A percentile compares a stretch with the other conserved stretches of the same genome.
These are phyloP conservation scores for Lipomyces mesembrius DNA, from an alignment of 805 yeast genomes.

Conservation along the genomic window DNA sequence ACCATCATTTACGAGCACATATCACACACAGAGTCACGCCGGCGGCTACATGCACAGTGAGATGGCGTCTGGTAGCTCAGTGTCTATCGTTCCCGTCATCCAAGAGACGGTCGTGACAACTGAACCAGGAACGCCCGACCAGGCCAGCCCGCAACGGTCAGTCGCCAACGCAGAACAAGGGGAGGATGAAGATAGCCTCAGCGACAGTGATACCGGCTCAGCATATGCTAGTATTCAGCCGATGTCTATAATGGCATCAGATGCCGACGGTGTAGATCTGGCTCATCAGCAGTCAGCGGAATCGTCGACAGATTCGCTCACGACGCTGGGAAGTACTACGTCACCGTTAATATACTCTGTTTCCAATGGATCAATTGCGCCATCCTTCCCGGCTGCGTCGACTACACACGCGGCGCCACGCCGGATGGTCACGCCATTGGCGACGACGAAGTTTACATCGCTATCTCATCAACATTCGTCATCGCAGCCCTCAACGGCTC, in stretches of 20 bases:
- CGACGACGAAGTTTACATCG: conserved; percentile 32
- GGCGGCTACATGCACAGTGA: neutral
- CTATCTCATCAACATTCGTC: conserved; percentile 11
- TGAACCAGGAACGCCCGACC: conserved; percentile 1
- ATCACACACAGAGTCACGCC: neutral
- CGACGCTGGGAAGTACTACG: conserved; percentile 9
- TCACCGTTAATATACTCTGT: neutral
- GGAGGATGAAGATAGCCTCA: conserved; percentile 3
- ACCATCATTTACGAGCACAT: conserved; percentile 28
- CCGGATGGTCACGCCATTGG: conserved; percentile 17
- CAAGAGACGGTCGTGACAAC: conserved; percentile 7
- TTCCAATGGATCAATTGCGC: conserved; percentile 8
- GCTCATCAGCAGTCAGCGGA: conserved; percentile 1
- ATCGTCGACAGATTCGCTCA: conserved; percentile 14
- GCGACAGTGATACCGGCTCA: conserved; percentile 8
- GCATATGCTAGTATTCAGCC: neutral
- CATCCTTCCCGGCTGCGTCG: conserved; percentile 4
- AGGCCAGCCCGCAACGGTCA: too few species aligned
- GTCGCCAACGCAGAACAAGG: neutral
- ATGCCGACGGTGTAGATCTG: neutral
- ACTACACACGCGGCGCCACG: conserved; percentile 14
- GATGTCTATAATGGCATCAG: neutral
- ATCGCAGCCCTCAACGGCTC: conserved; percentile 6
- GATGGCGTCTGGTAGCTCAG: conserved; percentile 5
- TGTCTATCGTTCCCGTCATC: neutral